Conservation (phyloP, 345 rosid species). For the thale cress (Arabidopsis thaliana) region DNA sequence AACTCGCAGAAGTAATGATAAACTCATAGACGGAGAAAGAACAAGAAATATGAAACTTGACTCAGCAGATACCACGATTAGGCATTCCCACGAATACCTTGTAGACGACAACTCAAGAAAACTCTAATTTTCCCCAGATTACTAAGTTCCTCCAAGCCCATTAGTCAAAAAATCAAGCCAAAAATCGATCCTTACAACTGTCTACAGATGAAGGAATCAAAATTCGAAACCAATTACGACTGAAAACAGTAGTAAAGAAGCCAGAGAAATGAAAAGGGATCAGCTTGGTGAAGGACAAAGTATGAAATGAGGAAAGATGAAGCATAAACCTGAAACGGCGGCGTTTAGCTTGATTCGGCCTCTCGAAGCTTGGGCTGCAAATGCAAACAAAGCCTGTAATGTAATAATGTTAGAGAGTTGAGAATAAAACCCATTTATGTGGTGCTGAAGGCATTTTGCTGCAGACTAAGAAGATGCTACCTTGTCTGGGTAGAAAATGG, state of each 20-base stretch:
- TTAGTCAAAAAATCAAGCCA: slow-evolving; percentile 19
- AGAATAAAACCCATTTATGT: slow-evolving; percentile 8
- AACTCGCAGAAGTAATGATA: neutral
- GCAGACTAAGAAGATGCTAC: slow-evolving; percentile 26
- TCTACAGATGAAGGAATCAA: neutral
- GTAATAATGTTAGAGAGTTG: neutral
- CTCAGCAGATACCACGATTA: neutral
- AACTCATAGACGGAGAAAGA: neutral
- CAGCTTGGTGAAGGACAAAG: slow-evolving; percentile 21
- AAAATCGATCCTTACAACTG: slow-evolving; percentile 15
- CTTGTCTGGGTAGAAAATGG: slow-evolving; percentile 32
- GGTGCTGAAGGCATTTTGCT: slow-evolving; percentile 2
- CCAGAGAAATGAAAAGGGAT: slow-evolving; percentile 12
- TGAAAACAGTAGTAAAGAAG: neutral
- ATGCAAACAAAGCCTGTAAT: slow-evolving; percentile 15
- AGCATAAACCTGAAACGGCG: slow-evolving; percentile 13
- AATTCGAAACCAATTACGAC: slow-evolving; percentile 15
- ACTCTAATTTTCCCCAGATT: neutral
- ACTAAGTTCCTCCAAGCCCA: slow-evolving; percentile 20
- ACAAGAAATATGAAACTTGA: neutral
- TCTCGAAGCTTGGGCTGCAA: slow-evolving; percentile 13
- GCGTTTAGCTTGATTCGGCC: neutral
- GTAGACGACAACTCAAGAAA: slow-evolving; percentile 26
- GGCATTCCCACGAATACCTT: slow-evolving; percentile 36
- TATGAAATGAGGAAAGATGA: slow-evolving; percentile 4